Percentiles rank a stretch among this genome's conserved stretches.
Evolutionary conservation across 805 yeast genomes (phyloP).

Genomic region (Myxozyma kluyveri): DNA sequence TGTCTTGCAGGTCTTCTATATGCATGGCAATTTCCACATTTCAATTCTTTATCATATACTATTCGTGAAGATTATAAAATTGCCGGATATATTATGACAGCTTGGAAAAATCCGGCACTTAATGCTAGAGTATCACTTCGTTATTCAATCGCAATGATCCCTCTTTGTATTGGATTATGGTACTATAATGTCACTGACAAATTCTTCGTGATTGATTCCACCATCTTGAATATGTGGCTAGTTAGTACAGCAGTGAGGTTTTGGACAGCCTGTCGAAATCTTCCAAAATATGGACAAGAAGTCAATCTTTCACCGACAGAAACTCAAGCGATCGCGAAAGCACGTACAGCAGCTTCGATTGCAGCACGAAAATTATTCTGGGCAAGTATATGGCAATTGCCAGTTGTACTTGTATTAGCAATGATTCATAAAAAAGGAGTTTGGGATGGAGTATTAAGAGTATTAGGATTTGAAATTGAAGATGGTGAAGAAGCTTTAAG

Average conservation of each 20-base stretch:
- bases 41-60: constrained; percentile 85
- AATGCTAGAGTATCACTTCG: constrained; percentile 92
- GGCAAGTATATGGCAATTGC: constrained; percentile 93
- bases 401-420: constrained; percentile 83
- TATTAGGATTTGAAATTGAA: no score
- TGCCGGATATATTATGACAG: constrained; percentile 98
- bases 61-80: constrained; percentile 81
- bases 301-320: not conserved
- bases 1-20: constrained; percentile 81
- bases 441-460: no score
- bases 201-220: constrained; percentile 76
- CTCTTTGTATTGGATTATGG: constrained; percentile 78
- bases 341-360: constrained; percentile 43
- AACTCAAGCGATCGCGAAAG: constrained; percentile 3
- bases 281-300: not conserved
- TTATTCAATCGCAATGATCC: constrained; percentile 90
- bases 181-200: constrained; percentile 80
- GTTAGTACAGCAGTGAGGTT: constrained; percentile 73
- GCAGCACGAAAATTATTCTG: constrained; percentile 80
- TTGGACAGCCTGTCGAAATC: constrained; percentile 64
- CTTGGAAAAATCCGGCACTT: constrained; percentile 83
- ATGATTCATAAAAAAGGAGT: constrained; percentile 94
- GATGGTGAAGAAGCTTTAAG: no score
- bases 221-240: constrained; percentile 82
- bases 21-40: constrained; percentile 99